Evolutionary conservation across 371 early-diverging fungal species (phyloP).

Genomic region (Mortierella polycephala): DNA sequence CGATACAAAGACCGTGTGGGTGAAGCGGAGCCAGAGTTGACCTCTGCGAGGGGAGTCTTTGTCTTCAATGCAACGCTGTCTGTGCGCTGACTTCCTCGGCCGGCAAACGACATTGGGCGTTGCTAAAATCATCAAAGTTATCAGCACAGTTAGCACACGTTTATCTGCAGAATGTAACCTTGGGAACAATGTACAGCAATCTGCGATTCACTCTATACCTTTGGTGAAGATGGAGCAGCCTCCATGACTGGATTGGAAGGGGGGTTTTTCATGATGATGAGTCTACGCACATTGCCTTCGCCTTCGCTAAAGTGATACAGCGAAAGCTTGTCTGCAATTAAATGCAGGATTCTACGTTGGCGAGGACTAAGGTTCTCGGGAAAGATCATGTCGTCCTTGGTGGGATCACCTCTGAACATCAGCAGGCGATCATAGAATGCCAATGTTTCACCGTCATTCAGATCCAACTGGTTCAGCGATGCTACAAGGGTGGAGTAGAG

Average conservation of each 20-base stretch:
- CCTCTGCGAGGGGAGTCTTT: slow-evolving; percentile 13
- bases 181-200: background rate
- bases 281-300: slow-evolving; percentile 56
- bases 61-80: slow-evolving; percentile 36
- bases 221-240: slow-evolving; percentile 29
- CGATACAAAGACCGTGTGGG: slow-evolving; percentile 48
- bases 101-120: slow-evolving; percentile 50
- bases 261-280: slow-evolving; percentile 55
- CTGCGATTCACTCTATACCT: slow-evolving; percentile 12
- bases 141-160: too few species aligned
- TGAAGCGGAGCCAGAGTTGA: slow-evolving; percentile 33
- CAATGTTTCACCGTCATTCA: slow-evolving; percentile 75
- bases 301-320: slow-evolving; percentile 69
- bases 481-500: slow-evolving; percentile 16
- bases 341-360: slow-evolving; percentile 65
- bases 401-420: slow-evolving; percentile 74
- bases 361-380: slow-evolving; percentile 60
- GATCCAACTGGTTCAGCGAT: slow-evolving; percentile 62
- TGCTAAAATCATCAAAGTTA: slow-evolving; percentile 18
- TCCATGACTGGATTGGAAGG: slow-evolving; percentile 27
- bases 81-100: slow-evolving; percentile 31
- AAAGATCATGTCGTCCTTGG: slow-evolving; percentile 69
- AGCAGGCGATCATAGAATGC: slow-evolving; percentile 75
- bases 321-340: slow-evolving; percentile 68
- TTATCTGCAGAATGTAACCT: too few species aligned